phyloP scores from a whole-genome alignment of 1,284 basidiomycete genomes.

The Golubevia sp. region DNA sequence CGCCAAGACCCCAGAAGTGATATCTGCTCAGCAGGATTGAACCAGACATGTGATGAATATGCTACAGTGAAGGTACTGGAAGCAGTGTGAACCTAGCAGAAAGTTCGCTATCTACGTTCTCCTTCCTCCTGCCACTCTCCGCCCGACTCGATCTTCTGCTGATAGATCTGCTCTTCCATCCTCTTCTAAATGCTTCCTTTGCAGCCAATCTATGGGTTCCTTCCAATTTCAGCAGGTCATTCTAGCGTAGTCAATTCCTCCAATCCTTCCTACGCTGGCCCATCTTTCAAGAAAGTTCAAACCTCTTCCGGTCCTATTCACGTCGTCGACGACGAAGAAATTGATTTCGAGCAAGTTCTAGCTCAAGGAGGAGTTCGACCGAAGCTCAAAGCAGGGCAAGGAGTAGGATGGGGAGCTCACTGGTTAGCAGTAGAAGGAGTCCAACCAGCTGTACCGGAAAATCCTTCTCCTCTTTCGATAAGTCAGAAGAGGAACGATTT shows the following conservation, averaged over 20 bases:
- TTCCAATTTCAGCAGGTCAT: slow-evolving; percentile 29
- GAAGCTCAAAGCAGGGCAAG: slow-evolving; percentile 41
- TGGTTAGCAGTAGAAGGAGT: slow-evolving; percentile 99
- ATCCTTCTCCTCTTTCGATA: slow-evolving; percentile 70
- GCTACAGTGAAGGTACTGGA: too few species aligned
- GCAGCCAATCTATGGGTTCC: slow-evolving; percentile 40
- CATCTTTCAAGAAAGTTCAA: slow-evolving; percentile 59
- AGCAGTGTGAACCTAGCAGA: too few species aligned
- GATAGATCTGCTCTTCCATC: slow-evolving; percentile 68
- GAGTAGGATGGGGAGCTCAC: slow-evolving; percentile 66
- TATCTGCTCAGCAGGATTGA: slow-evolving; percentile 32
- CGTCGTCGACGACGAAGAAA: slow-evolving; percentile 94
- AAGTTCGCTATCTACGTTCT: too few species aligned
- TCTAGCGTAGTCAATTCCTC: slow-evolving; percentile 10
- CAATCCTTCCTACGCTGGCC: slow-evolving; percentile 23
- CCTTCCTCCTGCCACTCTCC: slow-evolving; percentile 79
- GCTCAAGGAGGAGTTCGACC: slow-evolving; percentile 68
- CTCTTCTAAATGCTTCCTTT: background rate
- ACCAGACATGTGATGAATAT: too few species aligned
- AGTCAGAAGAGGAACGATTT: slow-evolving; percentile 9
- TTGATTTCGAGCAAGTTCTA: slow-evolving; percentile 77
- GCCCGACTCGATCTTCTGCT: slow-evolving; percentile 74
- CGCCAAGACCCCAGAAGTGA: slow-evolving; percentile 58
- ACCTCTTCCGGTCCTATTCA: slow-evolving; percentile 69
- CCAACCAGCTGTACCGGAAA: slow-evolving; percentile 93